Evolutionary conservation across 2,329 filamentous ascomycete genomes (phyloP).

Genomic region (Claviceps sp.): DNA sequence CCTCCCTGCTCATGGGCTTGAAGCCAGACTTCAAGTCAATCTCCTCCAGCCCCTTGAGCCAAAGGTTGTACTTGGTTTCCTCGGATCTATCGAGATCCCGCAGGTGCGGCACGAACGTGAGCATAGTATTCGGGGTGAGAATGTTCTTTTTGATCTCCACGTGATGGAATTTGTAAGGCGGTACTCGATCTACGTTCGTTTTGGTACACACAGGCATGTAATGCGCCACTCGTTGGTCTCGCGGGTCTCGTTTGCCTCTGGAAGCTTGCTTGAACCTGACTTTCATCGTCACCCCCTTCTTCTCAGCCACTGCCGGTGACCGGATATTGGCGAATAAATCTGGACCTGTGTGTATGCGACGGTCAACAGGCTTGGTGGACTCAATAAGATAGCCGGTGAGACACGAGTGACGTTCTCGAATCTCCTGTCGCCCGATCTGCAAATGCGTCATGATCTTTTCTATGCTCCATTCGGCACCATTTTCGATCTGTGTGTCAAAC

Average conservation of each 20-base stretch:
- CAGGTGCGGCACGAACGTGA: constrained; percentile 46
- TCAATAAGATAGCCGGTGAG: constrained; percentile 32
- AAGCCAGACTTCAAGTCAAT: constrained; percentile 46
- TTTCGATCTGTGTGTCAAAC: constrained; percentile 12
- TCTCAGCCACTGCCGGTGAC: constrained; percentile 20
- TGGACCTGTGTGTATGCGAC: constrained; percentile 25
- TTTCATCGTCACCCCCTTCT: constrained; percentile 28
- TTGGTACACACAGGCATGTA: constrained; percentile 32
- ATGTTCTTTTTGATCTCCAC: constrained; percentile 47
- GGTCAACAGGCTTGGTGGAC: constrained; percentile 27
- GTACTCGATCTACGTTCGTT: constrained; percentile 37
- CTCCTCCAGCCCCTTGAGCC: constrained; percentile 43
- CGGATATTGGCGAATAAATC: constrained; percentile 36
- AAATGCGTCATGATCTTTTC: constrained; percentile 29
- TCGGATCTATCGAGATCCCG: constrained; percentile 44
- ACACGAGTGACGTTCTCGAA: constrained; percentile 31
- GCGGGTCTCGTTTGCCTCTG: constrained; percentile 30
- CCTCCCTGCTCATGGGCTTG: constrained; percentile 36
- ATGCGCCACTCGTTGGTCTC: constrained; percentile 28
- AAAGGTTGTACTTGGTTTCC: constrained; percentile 39
- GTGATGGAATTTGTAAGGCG: constrained; percentile 45
- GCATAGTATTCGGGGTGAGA: constrained; percentile 44
- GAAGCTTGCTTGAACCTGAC: constrained; percentile 38
- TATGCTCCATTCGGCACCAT: constrained; percentile 26
- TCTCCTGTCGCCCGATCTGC: constrained; percentile 25